phyloP scores from a whole-genome alignment of 176 grass and related monocot genomes.

The Triticum aestivum region DNA sequence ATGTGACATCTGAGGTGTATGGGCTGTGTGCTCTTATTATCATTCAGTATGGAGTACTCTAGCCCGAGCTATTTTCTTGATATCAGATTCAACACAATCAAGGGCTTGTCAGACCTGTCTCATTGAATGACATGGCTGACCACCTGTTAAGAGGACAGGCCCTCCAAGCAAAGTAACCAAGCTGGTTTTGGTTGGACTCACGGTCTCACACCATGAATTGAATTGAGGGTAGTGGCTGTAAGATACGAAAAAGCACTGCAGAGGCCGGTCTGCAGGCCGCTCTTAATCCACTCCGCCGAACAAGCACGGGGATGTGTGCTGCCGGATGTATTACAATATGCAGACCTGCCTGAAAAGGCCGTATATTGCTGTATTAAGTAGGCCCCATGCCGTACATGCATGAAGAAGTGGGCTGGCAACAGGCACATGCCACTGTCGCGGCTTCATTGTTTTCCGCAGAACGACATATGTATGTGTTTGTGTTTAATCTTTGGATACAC shows the following conservation, averaged over 20 bases:
- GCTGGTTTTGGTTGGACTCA: constrained; percentile 51
- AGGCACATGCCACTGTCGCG: too few species aligned
- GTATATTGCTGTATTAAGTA: too few species aligned
- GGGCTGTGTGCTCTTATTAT: constrained; percentile 49
- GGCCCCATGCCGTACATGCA: too few species aligned
- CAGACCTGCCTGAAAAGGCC: too few species aligned
- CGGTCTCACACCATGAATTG: constrained; percentile 27
- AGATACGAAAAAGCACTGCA: background rate
- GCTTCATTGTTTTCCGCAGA: too few species aligned
- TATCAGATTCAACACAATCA: constrained; percentile 64
- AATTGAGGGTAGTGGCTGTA: constrained; percentile 35
- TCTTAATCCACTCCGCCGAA: too few species aligned
- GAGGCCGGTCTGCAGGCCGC: too few species aligned
- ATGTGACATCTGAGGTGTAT: constrained; percentile 45
- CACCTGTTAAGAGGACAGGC: constrained; percentile 31
- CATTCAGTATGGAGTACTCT: constrained; percentile 32
- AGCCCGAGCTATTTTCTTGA: constrained; percentile 30
- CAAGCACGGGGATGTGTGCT: too few species aligned
- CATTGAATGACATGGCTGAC: constrained; percentile 40
- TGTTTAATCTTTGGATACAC: too few species aligned
- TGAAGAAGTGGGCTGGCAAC: too few species aligned
- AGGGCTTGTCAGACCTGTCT: constrained; percentile 39
- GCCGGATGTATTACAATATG: too few species aligned
- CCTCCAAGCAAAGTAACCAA: constrained; percentile 24
- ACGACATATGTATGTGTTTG: too few species aligned